phyloP scores from a whole-genome alignment of 192 early-diverging fungal species.

The Rhizoclosmatium globosum region DNA sequence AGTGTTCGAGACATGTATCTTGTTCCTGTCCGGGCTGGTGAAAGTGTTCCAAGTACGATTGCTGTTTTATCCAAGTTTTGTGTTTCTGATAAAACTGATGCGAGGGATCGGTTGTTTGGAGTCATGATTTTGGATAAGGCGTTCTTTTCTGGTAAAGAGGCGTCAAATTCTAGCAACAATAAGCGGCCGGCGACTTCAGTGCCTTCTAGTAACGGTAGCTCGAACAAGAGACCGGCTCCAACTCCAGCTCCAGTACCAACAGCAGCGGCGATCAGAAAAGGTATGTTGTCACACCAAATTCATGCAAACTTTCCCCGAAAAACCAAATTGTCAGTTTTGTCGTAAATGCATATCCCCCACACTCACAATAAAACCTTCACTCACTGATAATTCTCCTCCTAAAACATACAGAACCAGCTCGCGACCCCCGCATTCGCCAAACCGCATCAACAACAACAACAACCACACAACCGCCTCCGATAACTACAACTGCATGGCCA shows the following conservation, averaged over 20 bases:
- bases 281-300: too few relatives aligned
- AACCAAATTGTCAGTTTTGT: not conserved
- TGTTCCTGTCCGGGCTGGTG: constrained; percentile 63
- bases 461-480: not conserved
- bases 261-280: not conserved
- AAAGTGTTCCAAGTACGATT: constrained; percentile 65
- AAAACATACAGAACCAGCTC: constrained; percentile 4
- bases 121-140: constrained; percentile 68
- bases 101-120: constrained; percentile 63
- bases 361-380: not conserved
- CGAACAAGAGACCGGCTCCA: not conserved
- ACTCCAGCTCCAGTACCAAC: not conserved
- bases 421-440: not conserved
- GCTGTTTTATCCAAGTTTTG: constrained; percentile 51
- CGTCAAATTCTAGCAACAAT: not conserved
- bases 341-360: too few relatives aligned
- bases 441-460: not conserved
- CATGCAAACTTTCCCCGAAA: not conserved
- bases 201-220: not conserved
- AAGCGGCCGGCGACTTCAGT: not conserved
- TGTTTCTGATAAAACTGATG: constrained; percentile 31
- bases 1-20: constrained; percentile 82
- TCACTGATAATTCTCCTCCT: not conserved
- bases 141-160: constrained; percentile 28
- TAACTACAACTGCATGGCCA: not conserved